Conservation (phyloP, 352 stramenopile species). For the Aphanomyces cochlioides region DNA sequence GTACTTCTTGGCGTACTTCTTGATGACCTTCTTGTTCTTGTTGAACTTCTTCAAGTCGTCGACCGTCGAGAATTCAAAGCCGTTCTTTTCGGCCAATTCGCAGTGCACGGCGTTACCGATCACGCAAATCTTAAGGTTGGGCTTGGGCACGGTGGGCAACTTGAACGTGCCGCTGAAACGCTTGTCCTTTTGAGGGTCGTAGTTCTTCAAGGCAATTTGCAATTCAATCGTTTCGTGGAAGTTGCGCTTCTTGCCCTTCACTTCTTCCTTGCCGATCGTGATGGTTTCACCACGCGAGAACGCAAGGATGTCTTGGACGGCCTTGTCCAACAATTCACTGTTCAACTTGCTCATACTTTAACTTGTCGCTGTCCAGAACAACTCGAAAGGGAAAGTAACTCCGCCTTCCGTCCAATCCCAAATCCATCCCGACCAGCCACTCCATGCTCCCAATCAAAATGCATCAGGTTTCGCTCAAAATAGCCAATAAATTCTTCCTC, state of each 20-base stretch:
- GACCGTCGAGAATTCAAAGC: slow-evolving; percentile 97
- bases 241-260: slow-evolving; percentile 99
- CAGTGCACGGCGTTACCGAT: slow-evolving; percentile 98
- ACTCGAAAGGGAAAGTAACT: slow-evolving; percentile 29
- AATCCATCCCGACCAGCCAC: slow-evolving; percentile 16
- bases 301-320: slow-evolving; percentile 94
- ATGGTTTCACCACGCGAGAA: slow-evolving; percentile 94
- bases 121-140: slow-evolving; percentile 97
- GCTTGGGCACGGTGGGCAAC: slow-evolving; percentile 93
- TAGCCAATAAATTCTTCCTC: no score
- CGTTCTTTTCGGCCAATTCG: slow-evolving; percentile 97
- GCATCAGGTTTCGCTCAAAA: neutral
- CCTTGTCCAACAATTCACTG: slow-evolving; percentile 93
- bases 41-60: slow-evolving; percentile 99
- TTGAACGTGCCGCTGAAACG: slow-evolving; percentile 99
- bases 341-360: slow-evolving; percentile 95
- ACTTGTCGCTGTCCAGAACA: slow-evolving; percentile 27
- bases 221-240: slow-evolving; percentile 99
- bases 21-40: slow-evolving; percentile 99
- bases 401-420: no score
- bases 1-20: slow-evolving; percentile 99
- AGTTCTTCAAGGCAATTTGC: slow-evolving; percentile 99
- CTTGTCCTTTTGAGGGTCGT: slow-evolving; percentile 99
- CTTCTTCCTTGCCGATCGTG: slow-evolving; percentile 83
- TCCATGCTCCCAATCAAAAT: neutral